Base-by-base conservation (phyloP, 2,329 filamentous ascomycete genomes). In the Colletotrichum navitas region DNA sequence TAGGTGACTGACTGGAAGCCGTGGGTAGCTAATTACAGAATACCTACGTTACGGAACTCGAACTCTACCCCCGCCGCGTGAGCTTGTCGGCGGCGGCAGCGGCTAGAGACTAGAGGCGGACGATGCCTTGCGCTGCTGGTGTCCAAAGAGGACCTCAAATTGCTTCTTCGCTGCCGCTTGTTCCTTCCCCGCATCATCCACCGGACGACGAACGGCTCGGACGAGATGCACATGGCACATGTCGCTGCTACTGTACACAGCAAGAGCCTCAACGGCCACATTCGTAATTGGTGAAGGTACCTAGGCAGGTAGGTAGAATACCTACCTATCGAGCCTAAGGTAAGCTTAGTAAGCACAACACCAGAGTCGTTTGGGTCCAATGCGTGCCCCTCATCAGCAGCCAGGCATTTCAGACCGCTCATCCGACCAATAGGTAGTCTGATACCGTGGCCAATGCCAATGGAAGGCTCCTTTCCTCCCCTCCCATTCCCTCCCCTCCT, bases 391-490 rank as follows among this genome's bases (percentile, higher is more conserved):
- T 41, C 47, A 41, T 24, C n/a, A 41, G 10, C 8, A 52, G 63
- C 54, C 32, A 24, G 21, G 6, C 64, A 45, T 55, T 71, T 58
- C 58, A 71, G 68, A 71, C 68, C 68, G 68, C 64, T 71, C 55
- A 60, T 71, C 56, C 39, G 49, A 24, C 18, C 60, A 11, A 41
- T 41, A 39, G 36, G 36, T 14, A 39, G 10, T 39, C 24, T n/a
- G 21, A 12, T 34, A 45, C 51, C 52, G 47, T 41, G 52, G 61
- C 52, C 62, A 65, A n/a, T 60, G 32, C 60, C 39, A 11, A 66
- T 55, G 39, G 16, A 55, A 63, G 12, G 10, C 26, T 55, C 66
- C 54, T 55, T 54, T 43, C 29, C 41, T 5, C 21, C 47, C 36
- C 54, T 41, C 39, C 54, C 24, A 26, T 14, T 32, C 21, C 52